These are phyloP conservation scores for Eimeria nieschulzi DNA, from an alignment of 169 alveolate genomes.

Conservation along the genomic window DNA sequence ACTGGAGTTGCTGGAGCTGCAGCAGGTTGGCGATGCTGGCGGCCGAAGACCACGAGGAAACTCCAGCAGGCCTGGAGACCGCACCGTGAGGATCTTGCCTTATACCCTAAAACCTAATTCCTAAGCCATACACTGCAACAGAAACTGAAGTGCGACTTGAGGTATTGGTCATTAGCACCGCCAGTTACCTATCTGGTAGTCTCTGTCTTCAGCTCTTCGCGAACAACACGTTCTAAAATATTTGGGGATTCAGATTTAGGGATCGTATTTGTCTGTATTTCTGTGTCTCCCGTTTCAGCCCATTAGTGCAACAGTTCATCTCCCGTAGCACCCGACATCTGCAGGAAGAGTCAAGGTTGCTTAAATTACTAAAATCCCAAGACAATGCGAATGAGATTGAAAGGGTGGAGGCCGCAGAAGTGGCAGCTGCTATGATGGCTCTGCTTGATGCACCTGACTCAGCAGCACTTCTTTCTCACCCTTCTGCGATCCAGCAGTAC, in stretches of 20 bases:
- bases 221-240: no score
- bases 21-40: not conserved
- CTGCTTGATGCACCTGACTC: not conserved
- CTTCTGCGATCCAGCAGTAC: not conserved
- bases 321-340: no score
- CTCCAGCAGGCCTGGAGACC: not conserved
- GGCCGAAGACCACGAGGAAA: not conserved
- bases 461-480: not conserved
- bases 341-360: no score
- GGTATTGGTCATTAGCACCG: no score
- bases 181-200: no score
- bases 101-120: constrained; percentile 13
- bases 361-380: no score
- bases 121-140: constrained; percentile 1
- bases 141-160: no score
- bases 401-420: not conserved
- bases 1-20: not conserved
- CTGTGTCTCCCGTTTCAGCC: no score
- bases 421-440: not conserved
- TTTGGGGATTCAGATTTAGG: no score
- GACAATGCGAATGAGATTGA: not conserved
- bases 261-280: no score
- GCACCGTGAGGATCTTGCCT: not conserved
- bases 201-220: no score
- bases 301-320: no score